Base-by-base conservation (phyloP, 2,329 filamentous ascomycete genomes). In the Colletotrichum musae region DNA sequence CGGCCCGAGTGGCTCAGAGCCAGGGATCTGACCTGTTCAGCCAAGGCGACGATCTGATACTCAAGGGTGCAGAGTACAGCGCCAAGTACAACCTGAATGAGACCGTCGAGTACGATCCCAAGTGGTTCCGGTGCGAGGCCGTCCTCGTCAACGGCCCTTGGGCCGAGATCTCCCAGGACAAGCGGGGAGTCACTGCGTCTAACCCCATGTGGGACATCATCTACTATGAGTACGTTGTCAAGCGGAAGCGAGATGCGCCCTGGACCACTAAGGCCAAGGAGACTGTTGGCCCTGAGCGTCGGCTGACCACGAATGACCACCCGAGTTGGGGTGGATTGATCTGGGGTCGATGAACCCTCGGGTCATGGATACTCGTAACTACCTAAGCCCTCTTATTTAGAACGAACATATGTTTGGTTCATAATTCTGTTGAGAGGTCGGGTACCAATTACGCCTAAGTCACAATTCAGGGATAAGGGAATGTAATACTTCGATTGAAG, bases 81-180 rank as follows among this genome's bases (percentile, higher is more conserved):
- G 81, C 80, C n/a, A 78, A 77, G 47, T 83, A 78, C 64, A 82
- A 81, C 28, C 72, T 83, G 1, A 77, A 77, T 18, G 59, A 79
- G 4, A 75, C 72, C 0, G 80, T 83, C 0, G 56, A 71, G 0
- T 83, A 80, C 48, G 77, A 82, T 52, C 77, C 75, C 3, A 75
- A 73, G 6, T 81, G 76, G 65, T 80, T 76, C 45, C 75, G 81
- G 1, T 83, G 81, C 58, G 81, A 83, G 64, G 80, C 80, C 0
- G 74, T 82, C 1, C 72, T 83, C 16, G 77, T 82, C 4, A 77
- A 79, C 61, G 81, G 80, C 0, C 81, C 81, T 7, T 83, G 81
- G 80, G 63, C 68, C 4, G 70, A 41, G 6, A 74, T 76, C 13
- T 78, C 79, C 0, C 72, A 75, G 6, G 72, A 75, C 6, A 76